Evolutionary conservation across 345 rosid genomes (phyloP), one percentile per base, ranked within the genome.

Genomic region (Murraya koenigii): DNA sequence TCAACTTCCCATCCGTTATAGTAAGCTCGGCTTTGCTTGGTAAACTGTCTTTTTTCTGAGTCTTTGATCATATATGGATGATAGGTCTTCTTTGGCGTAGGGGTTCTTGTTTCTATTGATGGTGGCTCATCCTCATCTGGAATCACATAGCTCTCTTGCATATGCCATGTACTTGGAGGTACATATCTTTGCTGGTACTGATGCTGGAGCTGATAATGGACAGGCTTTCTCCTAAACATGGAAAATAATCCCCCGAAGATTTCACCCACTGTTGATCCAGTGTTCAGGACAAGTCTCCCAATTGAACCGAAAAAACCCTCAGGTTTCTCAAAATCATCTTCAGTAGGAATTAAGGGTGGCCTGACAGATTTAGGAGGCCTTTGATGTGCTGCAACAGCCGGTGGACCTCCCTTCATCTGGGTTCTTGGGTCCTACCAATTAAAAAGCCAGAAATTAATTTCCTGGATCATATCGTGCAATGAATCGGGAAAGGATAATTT

Each of bases 111-210:
- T 75, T 90, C 96, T 54, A 90, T 58, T 23, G 90, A 62, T 3
- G 97, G 98, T 1, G 94, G 97, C 58, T 88, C 91, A 67, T 94
- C 97, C 80, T 87, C 97, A 68, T 90, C 89, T 15, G 91, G 94
- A 81, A 92, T 90, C 78, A 81, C 86, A 66, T 84, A 92, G 82
- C 96, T 95, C 80, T 95, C 98, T 82, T 92, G 98, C 83, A 86
- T 81, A 0, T 96, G 94, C 95, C 97, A 94, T 20, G 82, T 44
- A 74, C 82, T 84, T 67, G 92, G 49, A 44, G 71, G 84, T 7
- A 66, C 35, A 33, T 63, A 36, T 66, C 85, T 78, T 78, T 85
- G 86, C 74, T 86, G 81, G 84, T 86, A 83, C 41, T 87, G 85
- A 63, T 89, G 79, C 78, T 85, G 81, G 81, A 68, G 81, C 82